phyloP scores from a whole-genome alignment of 257 asterid genomes.

The Haberlea rhodopensis region DNA sequence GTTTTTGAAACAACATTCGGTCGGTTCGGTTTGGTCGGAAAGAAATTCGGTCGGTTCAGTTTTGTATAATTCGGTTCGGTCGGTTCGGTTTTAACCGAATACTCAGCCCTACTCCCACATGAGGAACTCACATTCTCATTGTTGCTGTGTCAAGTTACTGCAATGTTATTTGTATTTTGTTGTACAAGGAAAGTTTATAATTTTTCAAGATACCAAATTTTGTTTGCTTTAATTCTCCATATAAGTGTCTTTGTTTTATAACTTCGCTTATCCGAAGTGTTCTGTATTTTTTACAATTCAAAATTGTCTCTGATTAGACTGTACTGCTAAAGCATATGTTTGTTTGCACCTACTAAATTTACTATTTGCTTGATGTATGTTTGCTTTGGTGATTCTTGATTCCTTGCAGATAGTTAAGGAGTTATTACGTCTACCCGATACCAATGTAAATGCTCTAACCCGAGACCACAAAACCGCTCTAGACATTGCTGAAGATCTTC shows the following conservation, averaged over 20 bases:
- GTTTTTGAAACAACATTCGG: too few species aligned
- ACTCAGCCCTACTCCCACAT: too few species aligned
- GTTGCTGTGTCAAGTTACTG: background rate
- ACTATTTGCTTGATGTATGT: background rate
- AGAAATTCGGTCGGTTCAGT: too few species aligned
- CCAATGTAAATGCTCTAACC: conserved; percentile 54
- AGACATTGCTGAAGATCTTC: conserved; percentile 53
- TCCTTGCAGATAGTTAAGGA: conserved; percentile 46
- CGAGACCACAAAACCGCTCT: conserved; percentile 62
- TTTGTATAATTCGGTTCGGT: too few species aligned
- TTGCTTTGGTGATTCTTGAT: background rate
- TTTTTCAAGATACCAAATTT: background rate
- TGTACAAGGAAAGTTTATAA: background rate
- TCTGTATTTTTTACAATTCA: background rate
- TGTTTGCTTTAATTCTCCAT: background rate
- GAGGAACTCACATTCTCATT: background rate
- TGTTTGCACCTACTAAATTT: background rate
- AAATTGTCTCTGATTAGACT: background rate
- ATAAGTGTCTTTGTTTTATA: background rate
- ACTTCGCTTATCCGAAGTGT: background rate
- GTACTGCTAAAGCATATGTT: background rate
- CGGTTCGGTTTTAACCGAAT: too few species aligned
- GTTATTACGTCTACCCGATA: conserved; percentile 47
- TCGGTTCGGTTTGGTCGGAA: too few species aligned
- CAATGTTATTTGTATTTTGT: background rate